Evolutionary conservation across 202 grass and related monocot genomes (phyloP).

Genomic region (Schoenoplectus triqueter): DNA sequence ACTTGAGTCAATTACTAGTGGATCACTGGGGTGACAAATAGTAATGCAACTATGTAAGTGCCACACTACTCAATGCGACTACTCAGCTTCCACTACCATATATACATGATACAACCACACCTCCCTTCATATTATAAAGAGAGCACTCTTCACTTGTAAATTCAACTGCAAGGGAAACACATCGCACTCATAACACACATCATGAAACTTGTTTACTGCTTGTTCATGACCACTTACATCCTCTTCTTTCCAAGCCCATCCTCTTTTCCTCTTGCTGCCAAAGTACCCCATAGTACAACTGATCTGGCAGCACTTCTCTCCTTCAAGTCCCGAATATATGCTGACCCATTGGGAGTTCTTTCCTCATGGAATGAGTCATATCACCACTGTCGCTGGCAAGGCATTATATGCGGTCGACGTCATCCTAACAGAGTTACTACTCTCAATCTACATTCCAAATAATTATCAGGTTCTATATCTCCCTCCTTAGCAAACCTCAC

Average conservation of each 20-base stretch:
- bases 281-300: neutral
- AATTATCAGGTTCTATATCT: constrained; percentile 30
- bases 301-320: constrained; percentile 37
- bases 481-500: constrained; percentile 47
- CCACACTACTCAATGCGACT: no score
- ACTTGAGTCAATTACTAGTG: no score
- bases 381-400: constrained; percentile 40
- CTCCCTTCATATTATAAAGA: no score
- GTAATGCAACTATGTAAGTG: no score
- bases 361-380: constrained; percentile 50
- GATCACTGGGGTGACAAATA: no score
- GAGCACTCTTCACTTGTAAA: no score
- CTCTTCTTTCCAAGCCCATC: neutral
- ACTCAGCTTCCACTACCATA: no score
- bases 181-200: no score
- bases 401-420: constrained; percentile 35
- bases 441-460: constrained; percentile 1
- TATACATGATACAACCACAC: no score
- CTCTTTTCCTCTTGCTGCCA: neutral
- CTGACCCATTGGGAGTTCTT: constrained; percentile 31
- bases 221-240: neutral
- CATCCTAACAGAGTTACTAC: constrained; percentile 41
- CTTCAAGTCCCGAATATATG: constrained; percentile 42
- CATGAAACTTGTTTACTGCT: neutral
- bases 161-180: no score